A percentile compares a stretch with the other conserved stretches of the same genome.
Evolutionary conservation across 2,329 filamentous ascomycete species (phyloP).

Genomic region (Chrysosporium keratinophilum): DNA sequence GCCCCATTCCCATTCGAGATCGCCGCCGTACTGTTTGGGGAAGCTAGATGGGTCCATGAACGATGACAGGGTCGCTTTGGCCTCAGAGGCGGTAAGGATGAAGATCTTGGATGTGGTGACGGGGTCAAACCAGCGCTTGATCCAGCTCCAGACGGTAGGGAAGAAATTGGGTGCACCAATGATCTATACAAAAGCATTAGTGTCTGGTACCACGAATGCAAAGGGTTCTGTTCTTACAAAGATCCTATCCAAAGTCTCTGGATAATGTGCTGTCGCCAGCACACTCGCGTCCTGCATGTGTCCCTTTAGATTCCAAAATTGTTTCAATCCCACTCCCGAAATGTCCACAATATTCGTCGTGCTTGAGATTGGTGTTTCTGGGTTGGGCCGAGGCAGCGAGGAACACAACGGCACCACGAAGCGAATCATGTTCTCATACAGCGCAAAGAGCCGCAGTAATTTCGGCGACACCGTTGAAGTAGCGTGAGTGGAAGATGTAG

Average conservation of each 20-base stretch:
- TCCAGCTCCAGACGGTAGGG: slow-evolving; percentile 81
- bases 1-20: slow-evolving; percentile 73
- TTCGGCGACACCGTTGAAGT: slow-evolving; percentile 51
- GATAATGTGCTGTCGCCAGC: slow-evolving; percentile 86
- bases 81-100: slow-evolving; percentile 64
- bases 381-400: slow-evolving; percentile 60
- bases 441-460: slow-evolving; percentile 74
- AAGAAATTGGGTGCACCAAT: slow-evolving; percentile 87
- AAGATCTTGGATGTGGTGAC: slow-evolving; percentile 95
- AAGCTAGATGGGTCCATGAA: slow-evolving; percentile 79
- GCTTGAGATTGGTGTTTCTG: slow-evolving; percentile 77
- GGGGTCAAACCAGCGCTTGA: slow-evolving; percentile 92
- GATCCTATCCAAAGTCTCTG: slow-evolving; percentile 79
- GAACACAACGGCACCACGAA: slow-evolving; percentile 82
- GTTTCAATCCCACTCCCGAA: slow-evolving; percentile 72
- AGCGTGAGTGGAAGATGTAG: slow-evolving; percentile 51
- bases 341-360: slow-evolving; percentile 95
- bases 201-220: not conserved
- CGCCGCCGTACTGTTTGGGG: slow-evolving; percentile 79
- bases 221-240: slow-evolving; percentile 41
- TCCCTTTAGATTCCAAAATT: slow-evolving; percentile 88
- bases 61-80: slow-evolving; percentile 62
- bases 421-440: slow-evolving; percentile 85
- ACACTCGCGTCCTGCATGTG: slow-evolving; percentile 91
- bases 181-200: slow-evolving; percentile 41